phyloP scores from a whole-genome alignment of 2,329 filamentous ascomycete genomes.

The Fusarium sp. region DNA sequence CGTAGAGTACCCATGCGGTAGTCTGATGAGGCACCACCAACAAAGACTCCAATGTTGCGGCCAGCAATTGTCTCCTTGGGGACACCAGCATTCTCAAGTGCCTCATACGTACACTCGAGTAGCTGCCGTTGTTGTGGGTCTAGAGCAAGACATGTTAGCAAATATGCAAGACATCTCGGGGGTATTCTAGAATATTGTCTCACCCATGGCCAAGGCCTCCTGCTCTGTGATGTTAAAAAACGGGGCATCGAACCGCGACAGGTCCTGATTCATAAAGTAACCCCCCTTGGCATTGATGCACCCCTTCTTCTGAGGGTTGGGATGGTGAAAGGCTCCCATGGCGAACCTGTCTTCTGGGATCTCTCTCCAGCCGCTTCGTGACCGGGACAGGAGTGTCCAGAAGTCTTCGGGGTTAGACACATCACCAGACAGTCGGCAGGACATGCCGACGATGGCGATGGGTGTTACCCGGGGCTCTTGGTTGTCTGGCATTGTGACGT shows the following conservation, averaged over 20 bases:
- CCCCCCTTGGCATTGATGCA: conserved; percentile 52
- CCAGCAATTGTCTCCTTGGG: conserved; percentile 61
- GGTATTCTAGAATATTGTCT: background rate
- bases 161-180: background rate
- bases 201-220: conserved; percentile 61
- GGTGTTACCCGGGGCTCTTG: conserved; percentile 37
- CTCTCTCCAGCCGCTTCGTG: conserved; percentile 55
- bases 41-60: conserved; percentile 62
- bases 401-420: conserved; percentile 57
- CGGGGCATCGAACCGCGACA: conserved; percentile 61
- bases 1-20: conserved; percentile 60
- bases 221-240: conserved; percentile 66
- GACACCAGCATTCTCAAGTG: conserved; percentile 64
- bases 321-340: conserved; percentile 55
- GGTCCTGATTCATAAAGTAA: conserved; percentile 60
- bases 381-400: conserved; percentile 58
- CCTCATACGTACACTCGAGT: conserved; percentile 66
- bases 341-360: conserved; percentile 62
- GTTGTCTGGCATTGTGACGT: background rate
- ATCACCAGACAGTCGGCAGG: conserved; percentile 59
- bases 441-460: conserved; percentile 62
- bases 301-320: conserved; percentile 57
- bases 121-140: conserved; percentile 67
- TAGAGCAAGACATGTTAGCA: background rate
- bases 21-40: conserved; percentile 61